Percentiles rank a stretch among this genome's conserved stretches.
Evolutionary conservation across 2,329 filamentous ascomycete genomes (phyloP).

Genomic region (Cylindrodendrum hubeiense): DNA sequence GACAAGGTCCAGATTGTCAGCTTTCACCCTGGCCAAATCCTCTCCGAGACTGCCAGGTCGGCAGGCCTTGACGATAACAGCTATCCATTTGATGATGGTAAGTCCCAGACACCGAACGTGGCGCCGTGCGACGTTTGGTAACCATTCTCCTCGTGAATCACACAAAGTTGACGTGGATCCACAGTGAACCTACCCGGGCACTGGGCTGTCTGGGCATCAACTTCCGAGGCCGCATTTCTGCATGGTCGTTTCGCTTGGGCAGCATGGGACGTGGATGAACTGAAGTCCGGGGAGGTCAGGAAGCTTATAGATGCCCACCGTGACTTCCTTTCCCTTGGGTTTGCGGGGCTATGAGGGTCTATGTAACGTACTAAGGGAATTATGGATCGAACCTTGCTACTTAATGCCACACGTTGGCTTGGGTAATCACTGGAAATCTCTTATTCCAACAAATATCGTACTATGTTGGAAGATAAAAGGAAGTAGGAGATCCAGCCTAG

Average conservation of each 20-base stretch:
- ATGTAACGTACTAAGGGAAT: too few species aligned
- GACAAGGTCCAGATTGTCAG: neutral
- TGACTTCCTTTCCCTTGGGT: neutral
- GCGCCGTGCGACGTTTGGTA: neutral
- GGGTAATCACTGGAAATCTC: too few species aligned
- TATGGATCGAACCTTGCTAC: too few species aligned
- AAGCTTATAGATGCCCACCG: neutral
- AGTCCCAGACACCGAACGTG: neutral
- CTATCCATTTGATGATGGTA: neutral
- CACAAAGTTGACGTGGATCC: neutral
- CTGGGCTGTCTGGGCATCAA: neutral
- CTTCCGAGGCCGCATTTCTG: neutral
- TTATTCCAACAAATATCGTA: too few species aligned
- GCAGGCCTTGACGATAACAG: neutral
- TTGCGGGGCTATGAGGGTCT: neutral
- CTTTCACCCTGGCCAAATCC: neutral
- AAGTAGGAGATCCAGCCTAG: too few species aligned
- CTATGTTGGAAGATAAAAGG: too few species aligned
- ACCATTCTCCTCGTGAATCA: neutral
- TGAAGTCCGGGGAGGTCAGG: neutral
- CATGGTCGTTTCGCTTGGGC: neutral
- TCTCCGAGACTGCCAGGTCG: neutral
- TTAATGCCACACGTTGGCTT: too few species aligned
- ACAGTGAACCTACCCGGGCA: neutral
- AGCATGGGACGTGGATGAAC: neutral